Base-by-base conservation (phyloP, 768 basidiomycete species). In the Termitomyces sp. region DNA sequence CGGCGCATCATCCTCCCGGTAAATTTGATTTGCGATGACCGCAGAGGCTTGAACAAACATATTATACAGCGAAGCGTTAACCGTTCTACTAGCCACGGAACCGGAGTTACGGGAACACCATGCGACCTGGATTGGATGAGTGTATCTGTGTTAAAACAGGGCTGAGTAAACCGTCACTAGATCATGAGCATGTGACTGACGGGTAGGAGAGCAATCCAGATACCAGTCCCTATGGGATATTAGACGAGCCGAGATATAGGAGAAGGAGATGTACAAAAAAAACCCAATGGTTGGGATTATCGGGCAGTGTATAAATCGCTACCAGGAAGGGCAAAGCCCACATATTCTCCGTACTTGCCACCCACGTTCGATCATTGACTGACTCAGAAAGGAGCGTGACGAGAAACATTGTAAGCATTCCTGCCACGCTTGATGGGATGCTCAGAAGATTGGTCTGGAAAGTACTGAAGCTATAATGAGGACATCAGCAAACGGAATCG, bases 281-380 rank as follows among this genome's bases (percentile, higher is more conserved):
- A 8, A 77, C 49, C 83, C 83, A 84, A 24, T 73, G 79, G 50
- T 80, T 81, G 1, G 78, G 76, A 4, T 74, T 69, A n/a, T 65
- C 69, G 0, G 81, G 80, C 0, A 84, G 69, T 6, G 72, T 69
- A 57, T 81, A 81, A 16, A 85, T 56, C 0, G 82, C 83, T 29
- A 88, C 72, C 50, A 87, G 69, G 70, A 85, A 84, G 2, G 85
- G 83, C 16, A 88, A 69, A 0, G 75, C 68, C 87, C 87, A 89
- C 4, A 85, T 31, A 59, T 84, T 76, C 58, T 82, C 75, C 46
- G 74, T 66, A 75, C 82, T 80, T 0, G 85, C 72, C 16, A 84
- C 75, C 28, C 80, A 69, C 2, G 82, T 71, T n/a, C 85, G 74
- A 20, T 84, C 80, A 60, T 83, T 73, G 24, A 86, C 68, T 3